These are phyloP conservation scores for Onygena corvina DNA, from an alignment of 2,329 filamentous ascomycete species.

Conservation along the genomic window DNA sequence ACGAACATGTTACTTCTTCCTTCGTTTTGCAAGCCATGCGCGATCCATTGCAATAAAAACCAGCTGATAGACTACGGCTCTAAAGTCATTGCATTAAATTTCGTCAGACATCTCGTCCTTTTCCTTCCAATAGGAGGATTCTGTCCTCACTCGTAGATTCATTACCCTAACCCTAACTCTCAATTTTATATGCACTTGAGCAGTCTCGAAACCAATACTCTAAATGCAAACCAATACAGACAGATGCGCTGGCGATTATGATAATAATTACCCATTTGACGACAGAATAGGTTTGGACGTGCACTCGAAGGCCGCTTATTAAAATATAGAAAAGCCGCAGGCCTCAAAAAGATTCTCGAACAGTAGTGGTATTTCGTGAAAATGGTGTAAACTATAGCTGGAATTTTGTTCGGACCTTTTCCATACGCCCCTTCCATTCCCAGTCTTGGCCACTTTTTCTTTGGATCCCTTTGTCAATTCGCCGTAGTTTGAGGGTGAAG, in stretches of 20 bases:
- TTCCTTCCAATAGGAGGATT: neutral
- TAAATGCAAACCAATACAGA: too few relatives aligned
- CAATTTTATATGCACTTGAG: too few relatives aligned
- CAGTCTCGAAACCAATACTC: too few relatives aligned
- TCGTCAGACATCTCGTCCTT: neutral
- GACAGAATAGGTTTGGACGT: too few relatives aligned
- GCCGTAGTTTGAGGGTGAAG: constrained; percentile 74
- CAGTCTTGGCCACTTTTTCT: constrained; percentile 68
- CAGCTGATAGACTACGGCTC: neutral
- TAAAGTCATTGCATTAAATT: too few relatives aligned
- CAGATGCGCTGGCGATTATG: too few relatives aligned
- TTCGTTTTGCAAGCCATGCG: neutral
- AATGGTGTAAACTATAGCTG: constrained; percentile 50
- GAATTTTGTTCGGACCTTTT: constrained; percentile 87
- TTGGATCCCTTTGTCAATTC: constrained; percentile 82
- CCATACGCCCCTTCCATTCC: constrained; percentile 94
- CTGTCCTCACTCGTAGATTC: neutral
- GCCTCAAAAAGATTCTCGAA: too few relatives aligned
- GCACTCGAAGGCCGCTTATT: too few relatives aligned
- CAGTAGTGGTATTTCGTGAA: neutral
- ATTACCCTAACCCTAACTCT: neutral
- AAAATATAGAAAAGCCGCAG: too few relatives aligned
- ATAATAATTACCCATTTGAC: too few relatives aligned
- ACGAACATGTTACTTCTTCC: neutral
- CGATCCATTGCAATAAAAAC: neutral